Evolutionary conservation across 2,329 filamentous ascomycete genomes (phyloP), one percentile per base, ranked within the genome.

Genomic region (Sporothrix pallida): DNA sequence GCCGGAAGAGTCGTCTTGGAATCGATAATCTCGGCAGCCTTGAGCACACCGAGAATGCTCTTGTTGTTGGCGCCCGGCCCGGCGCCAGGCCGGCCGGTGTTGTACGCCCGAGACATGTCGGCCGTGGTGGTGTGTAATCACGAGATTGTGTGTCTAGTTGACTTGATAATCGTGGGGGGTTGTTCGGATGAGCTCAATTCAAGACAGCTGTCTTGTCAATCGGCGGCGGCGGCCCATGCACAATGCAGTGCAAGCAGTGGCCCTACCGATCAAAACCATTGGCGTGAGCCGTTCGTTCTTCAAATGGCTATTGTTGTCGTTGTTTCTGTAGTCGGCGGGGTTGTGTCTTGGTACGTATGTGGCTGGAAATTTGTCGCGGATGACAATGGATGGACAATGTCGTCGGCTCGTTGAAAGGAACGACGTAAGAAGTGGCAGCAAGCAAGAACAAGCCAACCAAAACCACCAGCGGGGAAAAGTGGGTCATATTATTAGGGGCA

Each of bases 1-100:
- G 93, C 94, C 76, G 95, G 95, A 48, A 98, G 87, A 56, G 90
- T 87, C 31, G 95, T 89, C 82, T 93, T 94, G 54, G 89, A 87
- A 73, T 93, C 90, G 74, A 95, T 85, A 86, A 98, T 93, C 81
- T 93, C 90, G 23, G 94, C 92, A 76, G 91, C 91, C 79, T 92
- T 92, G 78, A 98, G 86, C 62, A 93, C 92, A 75, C 90, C 89
- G 79, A 98, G 86, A 78, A 97, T 89, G 81, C 87, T 87, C 26
- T 75, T 76, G 71, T 74, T 76, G 71, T 46, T 72, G 2, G 12
- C 26, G 76, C 81, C 85, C 76, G 80, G 82, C 79, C 83, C 23
- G 44, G 52, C 83, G 54, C 81, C 82, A 70, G 81, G 77, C 77
- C 80, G 78, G 75, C 79, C 80, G 74, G 79, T 48, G 50, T 37